These are phyloP conservation scores for Russula virescens DNA, from an alignment of 768 basidiomycete genomes.

Conservation along the genomic window DNA sequence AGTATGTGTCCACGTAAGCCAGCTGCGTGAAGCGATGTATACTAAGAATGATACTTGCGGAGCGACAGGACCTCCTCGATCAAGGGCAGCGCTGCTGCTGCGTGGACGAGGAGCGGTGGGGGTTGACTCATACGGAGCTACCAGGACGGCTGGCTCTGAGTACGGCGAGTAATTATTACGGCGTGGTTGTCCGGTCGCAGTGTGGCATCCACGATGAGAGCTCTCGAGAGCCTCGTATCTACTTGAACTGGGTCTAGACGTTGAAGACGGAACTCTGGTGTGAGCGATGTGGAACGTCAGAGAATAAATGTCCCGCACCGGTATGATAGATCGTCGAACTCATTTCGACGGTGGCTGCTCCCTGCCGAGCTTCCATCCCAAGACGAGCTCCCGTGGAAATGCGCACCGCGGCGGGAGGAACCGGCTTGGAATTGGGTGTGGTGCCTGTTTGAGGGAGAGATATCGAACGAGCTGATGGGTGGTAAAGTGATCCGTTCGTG, in stretches of 20 bases:
- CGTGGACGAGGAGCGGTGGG: constrained; percentile 5
- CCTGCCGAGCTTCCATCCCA: constrained; percentile 12
- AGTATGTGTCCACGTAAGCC: constrained; percentile 6
- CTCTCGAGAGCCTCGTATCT: constrained; percentile 3
- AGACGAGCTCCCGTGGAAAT: constrained; percentile 2
- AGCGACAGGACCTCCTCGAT: not conserved
- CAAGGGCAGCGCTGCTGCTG: constrained; percentile 17
- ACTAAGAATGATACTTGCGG: constrained; percentile 7
- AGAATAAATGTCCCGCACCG: not conserved
- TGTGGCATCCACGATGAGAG: not conserved
- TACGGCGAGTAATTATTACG: constrained; percentile 11
- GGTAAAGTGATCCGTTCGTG: constrained; percentile 19
- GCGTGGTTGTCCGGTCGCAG: not conserved
- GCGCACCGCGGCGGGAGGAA: constrained; percentile 7
- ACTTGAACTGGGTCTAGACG: not conserved
- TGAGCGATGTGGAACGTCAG: not conserved
- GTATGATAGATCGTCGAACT: constrained; percentile 5
- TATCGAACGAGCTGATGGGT: constrained; percentile 18
- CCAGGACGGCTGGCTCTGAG: constrained; percentile 11
- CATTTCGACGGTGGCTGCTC: constrained; percentile 1
- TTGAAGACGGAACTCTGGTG: not conserved
- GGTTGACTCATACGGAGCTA: not conserved
- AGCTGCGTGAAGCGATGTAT: constrained; percentile 5
- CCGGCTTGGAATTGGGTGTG: not conserved
- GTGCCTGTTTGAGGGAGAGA: constrained; percentile 5